Evolutionary conservation across 208 protist genomes (phyloP).

Genomic region (Leishmania tropica): DNA sequence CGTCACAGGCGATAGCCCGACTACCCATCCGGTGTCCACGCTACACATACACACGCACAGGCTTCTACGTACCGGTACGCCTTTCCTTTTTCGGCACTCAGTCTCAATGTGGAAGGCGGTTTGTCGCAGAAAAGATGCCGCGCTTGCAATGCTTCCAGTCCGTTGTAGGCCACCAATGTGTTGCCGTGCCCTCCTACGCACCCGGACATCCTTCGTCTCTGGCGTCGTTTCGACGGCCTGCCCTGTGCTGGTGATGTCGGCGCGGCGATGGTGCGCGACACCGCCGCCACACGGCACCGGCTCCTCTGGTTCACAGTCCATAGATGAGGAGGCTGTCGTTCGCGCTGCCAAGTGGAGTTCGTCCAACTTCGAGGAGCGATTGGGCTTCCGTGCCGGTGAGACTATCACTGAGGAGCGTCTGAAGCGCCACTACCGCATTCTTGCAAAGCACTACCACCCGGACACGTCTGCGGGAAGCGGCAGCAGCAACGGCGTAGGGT

Average conservation of each 20-base stretch:
- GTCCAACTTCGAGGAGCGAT: constrained; percentile 48
- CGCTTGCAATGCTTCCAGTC: background rate
- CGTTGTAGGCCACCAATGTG: background rate
- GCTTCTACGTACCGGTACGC: background rate
- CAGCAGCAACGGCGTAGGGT: constrained; percentile 1
- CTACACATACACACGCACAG: background rate
- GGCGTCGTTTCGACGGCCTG: background rate
- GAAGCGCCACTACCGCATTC: constrained; percentile 62
- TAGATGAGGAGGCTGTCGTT: constrained; percentile 40
- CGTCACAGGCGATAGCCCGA: background rate
- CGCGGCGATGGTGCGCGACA: constrained; percentile 4
- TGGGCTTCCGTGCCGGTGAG: constrained; percentile 61
- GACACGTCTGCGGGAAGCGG: constrained; percentile 32
- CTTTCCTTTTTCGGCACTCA: background rate
- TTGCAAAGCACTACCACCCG: constrained; percentile 85
- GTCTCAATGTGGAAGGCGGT: background rate
- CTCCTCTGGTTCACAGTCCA: constrained; percentile 2
- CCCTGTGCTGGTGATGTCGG: background rate
- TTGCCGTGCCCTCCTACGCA: background rate
- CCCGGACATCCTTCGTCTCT: background rate
- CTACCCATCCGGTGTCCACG: background rate
- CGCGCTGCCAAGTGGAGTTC: constrained; percentile 45
- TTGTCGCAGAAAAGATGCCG: background rate
- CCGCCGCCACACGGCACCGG: background rate
- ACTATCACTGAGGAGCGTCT: constrained; percentile 43